Conservation (phyloP, 169 alveolate genomes). For the Eimeria praecox region DNA sequence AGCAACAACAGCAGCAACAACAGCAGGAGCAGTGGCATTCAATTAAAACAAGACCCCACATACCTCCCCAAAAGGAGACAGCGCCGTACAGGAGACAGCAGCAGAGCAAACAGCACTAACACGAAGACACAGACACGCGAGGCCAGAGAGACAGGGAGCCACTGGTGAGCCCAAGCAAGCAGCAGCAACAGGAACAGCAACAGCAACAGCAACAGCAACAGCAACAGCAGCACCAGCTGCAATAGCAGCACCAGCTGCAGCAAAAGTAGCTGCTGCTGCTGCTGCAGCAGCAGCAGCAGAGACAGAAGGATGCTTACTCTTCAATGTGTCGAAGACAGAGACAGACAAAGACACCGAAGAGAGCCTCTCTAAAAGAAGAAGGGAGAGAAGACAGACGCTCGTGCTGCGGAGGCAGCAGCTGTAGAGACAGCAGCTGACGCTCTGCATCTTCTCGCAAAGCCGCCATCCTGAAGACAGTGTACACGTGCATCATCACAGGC, state of each 20-base stretch:
- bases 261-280: background rate
- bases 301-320: background rate
- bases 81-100: background rate
- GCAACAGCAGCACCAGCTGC: too few species aligned
- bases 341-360: constrained; percentile 71
- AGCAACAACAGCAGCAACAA: too few species aligned
- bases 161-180: background rate
- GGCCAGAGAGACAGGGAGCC: background rate
- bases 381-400: constrained; percentile 55
- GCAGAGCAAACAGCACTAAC: background rate
- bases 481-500: background rate
- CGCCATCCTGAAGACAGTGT: constrained; percentile 24
- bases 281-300: too few species aligned
- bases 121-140: background rate
- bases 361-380: constrained; percentile 48
- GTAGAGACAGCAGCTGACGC: constrained; percentile 68
- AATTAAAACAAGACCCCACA: too few species aligned
- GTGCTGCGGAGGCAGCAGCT: constrained; percentile 54
- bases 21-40: too few species aligned
- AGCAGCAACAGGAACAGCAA: background rate
- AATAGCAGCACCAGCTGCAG: background rate
- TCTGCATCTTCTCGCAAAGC: constrained; percentile 51
- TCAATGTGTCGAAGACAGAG: constrained; percentile 75
- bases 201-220: too few species aligned
- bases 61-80: background rate